Evolutionary conservation across 768 basidiomycete genomes (phyloP).

Genomic region (Nidularia sp.): DNA sequence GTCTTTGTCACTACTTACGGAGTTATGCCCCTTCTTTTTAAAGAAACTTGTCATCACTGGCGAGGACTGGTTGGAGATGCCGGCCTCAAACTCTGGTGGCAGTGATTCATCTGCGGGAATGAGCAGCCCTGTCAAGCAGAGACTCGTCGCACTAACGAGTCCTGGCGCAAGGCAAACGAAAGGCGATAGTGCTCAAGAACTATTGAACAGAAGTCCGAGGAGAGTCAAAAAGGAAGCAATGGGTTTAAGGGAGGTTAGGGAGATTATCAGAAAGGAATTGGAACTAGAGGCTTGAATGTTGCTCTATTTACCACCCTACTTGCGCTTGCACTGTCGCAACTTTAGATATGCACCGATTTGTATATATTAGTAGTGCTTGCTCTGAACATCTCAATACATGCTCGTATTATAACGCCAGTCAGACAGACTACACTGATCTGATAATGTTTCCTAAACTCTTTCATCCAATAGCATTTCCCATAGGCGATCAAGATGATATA

Average conservation of each 20-base stretch:
- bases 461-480: conserved; percentile 33
- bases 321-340: background rate
- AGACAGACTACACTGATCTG: background rate
- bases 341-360: too few relatives aligned
- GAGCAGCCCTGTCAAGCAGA: conserved; percentile 36
- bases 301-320: conserved; percentile 20
- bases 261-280: conserved; percentile 76
- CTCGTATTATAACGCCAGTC: too few relatives aligned
- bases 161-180: conserved; percentile 46
- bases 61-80: conserved; percentile 61
- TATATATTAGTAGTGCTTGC: too few relatives aligned
- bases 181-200: conserved; percentile 55
- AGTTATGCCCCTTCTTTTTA: conserved; percentile 80
- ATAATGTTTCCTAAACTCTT: background rate
- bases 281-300: conserved; percentile 58
- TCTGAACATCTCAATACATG: too few relatives aligned
- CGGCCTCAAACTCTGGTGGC: conserved; percentile 28
- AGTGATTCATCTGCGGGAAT: conserved; percentile 4
- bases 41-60: conserved; percentile 57
- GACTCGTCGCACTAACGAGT: conserved; percentile 33
- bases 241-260: conserved; percentile 74
- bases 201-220: conserved; percentile 68
- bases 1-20: conserved; percentile 60
- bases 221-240: conserved; percentile 68
- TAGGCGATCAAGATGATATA: conserved; percentile 42